Evolutionary conservation across 1,139 yeast species (phyloP), one percentile per base, ranked within the genome.

Genomic region (Debaryomycetaceae sp.): DNA sequence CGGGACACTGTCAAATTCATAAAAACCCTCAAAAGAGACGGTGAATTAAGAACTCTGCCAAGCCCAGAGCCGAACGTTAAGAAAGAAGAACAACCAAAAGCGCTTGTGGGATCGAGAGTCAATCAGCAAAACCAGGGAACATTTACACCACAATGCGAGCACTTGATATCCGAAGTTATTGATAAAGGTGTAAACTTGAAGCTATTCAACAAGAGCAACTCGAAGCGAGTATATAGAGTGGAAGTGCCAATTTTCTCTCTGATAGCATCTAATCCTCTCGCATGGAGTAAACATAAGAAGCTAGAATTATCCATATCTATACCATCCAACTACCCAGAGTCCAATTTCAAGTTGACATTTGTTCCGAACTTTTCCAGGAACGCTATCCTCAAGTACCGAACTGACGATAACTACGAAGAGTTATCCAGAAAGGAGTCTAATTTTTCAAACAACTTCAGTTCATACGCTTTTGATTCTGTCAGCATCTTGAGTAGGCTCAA

Each of bases 1-100:
- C 72, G 76, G 42, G 80, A 79, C 62, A 62, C 72, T 0, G 49
- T 65, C 24, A 65, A 63, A 42, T 58, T 65, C 49, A 64, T 68
- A 9, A 66, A 58, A 44, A 50, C 52, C 3, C 31, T 27, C 11
- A 27, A 27, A 11, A 27, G 8, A 11, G 52, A 50, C 45, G 48
- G 47, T 33, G 41, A 44, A 36, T 40, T 23, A 39, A 41, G 33
- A n/a, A 7, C 8, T 8, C 31, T 11, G 11, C 11, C 8, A 27
- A 27, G 11, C 11, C 31, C 31, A 7, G 31, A 7, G 11, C 31
- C 31, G 8, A 17, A 17, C 4, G 40, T 8, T 14, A 35, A 35
- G 41, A 13, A 39, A 17, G 24, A n/a, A 14, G 14, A 48, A 37
- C n/a, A 34, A 24, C 34, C 11, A 2, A 3, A 36, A 4, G 39